Percentiles rank a stretch among this genome's conserved stretches.
Evolutionary conservation across 306 rosid genomes (phyloP).

Genomic region (Canavalia ensiformis): DNA sequence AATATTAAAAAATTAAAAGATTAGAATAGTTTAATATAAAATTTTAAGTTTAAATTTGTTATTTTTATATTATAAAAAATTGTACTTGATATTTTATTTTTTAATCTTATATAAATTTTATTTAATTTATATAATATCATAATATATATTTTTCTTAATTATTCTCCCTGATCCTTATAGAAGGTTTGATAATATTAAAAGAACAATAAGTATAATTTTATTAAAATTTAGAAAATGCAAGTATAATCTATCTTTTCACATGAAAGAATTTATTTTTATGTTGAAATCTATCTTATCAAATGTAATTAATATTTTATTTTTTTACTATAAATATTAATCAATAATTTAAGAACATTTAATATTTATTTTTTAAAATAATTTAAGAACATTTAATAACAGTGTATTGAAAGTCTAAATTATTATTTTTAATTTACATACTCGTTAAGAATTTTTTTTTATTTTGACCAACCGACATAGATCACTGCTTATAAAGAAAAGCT

Average conservation of each 20-base stretch:
- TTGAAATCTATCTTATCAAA: not conserved
- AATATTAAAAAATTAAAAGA: no score
- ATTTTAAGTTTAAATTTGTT: no score
- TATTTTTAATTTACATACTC: no score
- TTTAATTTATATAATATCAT: not conserved
- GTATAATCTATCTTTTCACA: not conserved
- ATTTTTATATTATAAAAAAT: no score
- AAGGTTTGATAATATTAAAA: not conserved
- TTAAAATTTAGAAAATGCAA: not conserved
- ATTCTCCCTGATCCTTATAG: no score
- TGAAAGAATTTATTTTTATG: not conserved
- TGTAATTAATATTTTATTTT: not conserved
- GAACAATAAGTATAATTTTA: not conserved
- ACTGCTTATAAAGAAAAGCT: no score
- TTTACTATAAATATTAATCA: not conserved
- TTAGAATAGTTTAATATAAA: no score
- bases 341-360: not conserved
- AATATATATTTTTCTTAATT: not conserved
- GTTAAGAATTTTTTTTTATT: no score
- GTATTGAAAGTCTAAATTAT: no score
- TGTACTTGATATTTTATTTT: no score
- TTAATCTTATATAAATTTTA: not conserved
- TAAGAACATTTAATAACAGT: no score
- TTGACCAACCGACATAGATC: no score
- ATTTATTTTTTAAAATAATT: not conserved